Conservation (phyloP, 2,329 filamentous ascomycete species). For the Aspergillus fructus region DNA sequence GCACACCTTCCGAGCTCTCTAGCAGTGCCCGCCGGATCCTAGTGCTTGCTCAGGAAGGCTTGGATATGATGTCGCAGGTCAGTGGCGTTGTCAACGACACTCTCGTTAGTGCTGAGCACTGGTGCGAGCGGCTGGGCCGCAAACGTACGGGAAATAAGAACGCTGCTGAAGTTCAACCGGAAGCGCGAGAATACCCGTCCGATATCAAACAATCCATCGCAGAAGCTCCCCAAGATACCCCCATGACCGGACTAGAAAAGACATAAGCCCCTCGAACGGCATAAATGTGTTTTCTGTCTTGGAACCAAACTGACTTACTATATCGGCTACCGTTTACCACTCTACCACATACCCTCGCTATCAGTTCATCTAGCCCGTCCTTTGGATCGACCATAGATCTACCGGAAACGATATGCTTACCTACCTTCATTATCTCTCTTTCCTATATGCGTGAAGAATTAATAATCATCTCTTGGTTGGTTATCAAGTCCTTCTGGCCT, state of each 20-base stretch:
- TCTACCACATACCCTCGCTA: not conserved
- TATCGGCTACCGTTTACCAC: not conserved
- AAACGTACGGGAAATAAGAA: slow-evolving; percentile 34
- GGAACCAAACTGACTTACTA: not conserved
- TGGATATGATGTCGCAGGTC: slow-evolving; percentile 94
- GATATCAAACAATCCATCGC: slow-evolving; percentile 31
- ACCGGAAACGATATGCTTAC: not conserved
- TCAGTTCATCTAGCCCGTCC: not conserved
- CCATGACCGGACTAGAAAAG: slow-evolving; percentile 37
- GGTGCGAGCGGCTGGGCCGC: slow-evolving; percentile 76
- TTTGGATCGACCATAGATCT: not conserved
- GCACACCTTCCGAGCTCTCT: slow-evolving; percentile 47
- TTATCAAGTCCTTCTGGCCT: not conserved
- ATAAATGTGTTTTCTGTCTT: not conserved
- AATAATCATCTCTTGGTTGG: not conserved
- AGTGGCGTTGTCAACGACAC: slow-evolving; percentile 85
- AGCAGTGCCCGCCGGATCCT: slow-evolving; percentile 72
- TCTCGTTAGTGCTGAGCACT: slow-evolving; percentile 84
- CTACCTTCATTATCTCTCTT: not conserved
- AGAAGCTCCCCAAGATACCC: slow-evolving; percentile 29
- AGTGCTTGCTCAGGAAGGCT: slow-evolving; percentile 80
- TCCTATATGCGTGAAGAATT: not conserved
- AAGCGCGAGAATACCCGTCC: slow-evolving; percentile 20
- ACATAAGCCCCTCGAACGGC: slow-evolving; percentile 13
- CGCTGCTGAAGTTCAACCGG: slow-evolving; percentile 19